Evolutionary conservation across 306 rosid species (phyloP), one percentile per base, ranked within the genome.

Genomic region (Sphenostylis stenocarpa): DNA sequence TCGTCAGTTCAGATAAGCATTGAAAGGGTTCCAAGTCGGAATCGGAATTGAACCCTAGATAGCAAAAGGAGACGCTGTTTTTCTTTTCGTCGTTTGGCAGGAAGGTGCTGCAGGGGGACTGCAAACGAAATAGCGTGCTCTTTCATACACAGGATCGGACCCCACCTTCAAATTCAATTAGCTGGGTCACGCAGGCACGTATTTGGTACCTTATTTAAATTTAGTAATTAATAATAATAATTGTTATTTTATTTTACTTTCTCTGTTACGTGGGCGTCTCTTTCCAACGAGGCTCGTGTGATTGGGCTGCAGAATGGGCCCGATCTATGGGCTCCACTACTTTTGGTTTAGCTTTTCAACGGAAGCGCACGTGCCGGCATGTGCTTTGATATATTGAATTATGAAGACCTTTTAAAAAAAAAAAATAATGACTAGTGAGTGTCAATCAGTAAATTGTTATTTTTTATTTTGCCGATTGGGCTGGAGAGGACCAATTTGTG

Each of bases 61-160:
- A 38, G 73, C 29, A 75, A 55, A 70, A 51, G 49, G 39, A 66
- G 31, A n/a, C 65, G 69, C 20, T 73, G 84, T 68, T 47, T 85
- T 70, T 82, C 64, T 60, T 85, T 82, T 61, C 70, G 70, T 75
- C 86, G 83, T 77, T 73, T 26, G 83, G 87, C 84, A 84, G 89
- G 67, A 82, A 85, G 61, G 81, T 69, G 81, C 20, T 17, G 56
- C 20, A n/a, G 21, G 9, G 20, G 4, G 62, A 23, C 16, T 81
- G 78, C 49, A 77, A 47, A 36, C 29, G 47, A 70, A 57, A 43
- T 28, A 77, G 13, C 47, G 68, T 71, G 73, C 4, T 63, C 51
- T 5, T 41, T 41, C 23, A 55, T 65, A 1, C 70, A 80, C 23
- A 3, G 53, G 62, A 72, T 65, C 26, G 52, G 75, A 73, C 67